These are phyloP conservation scores for Aspergillus aculeatinus DNA, from an alignment of 2,329 filamentous ascomycete genomes.

Conservation along the genomic window DNA sequence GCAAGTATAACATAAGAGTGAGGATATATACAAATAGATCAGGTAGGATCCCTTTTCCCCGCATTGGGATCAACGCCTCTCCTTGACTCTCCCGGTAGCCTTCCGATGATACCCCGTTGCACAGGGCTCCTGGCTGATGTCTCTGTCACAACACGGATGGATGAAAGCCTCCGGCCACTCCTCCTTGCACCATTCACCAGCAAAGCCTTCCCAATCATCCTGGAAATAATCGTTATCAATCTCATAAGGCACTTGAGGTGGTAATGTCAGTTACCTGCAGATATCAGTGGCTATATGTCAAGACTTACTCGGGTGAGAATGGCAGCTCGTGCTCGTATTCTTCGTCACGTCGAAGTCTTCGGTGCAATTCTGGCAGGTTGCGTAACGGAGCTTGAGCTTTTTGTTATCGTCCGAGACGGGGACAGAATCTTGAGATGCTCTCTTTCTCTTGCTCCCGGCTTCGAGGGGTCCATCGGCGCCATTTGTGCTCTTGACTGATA, in stretches of 20 bases:
- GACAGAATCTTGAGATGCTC: too few species aligned
- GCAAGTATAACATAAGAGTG: too few species aligned
- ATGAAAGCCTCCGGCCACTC: neutral
- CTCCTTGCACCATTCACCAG: neutral
- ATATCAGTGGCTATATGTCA: neutral
- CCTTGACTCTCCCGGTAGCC: too few species aligned
- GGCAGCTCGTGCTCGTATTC: neutral
- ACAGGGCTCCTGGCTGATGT: neutral
- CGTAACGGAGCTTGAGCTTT: neutral
- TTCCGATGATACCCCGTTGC: neutral
- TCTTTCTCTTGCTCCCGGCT: neutral
- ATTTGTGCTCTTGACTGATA: too few species aligned
- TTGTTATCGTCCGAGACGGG: neutral
- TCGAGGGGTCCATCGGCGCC: too few species aligned
- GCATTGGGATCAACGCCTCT: too few species aligned
- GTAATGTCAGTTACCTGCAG: too few species aligned
- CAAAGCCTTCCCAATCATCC: neutral
- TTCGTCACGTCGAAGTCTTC: conserved; percentile 2
- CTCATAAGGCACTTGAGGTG: neutral
- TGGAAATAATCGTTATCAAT: neutral
- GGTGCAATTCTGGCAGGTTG: neutral
- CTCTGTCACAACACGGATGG: neutral
- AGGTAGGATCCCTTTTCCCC: too few species aligned
- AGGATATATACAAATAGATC: too few species aligned
- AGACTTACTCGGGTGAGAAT: neutral